phyloP scores from a whole-genome alignment of 805 yeast species.

The Teunomyces atbi region DNA sequence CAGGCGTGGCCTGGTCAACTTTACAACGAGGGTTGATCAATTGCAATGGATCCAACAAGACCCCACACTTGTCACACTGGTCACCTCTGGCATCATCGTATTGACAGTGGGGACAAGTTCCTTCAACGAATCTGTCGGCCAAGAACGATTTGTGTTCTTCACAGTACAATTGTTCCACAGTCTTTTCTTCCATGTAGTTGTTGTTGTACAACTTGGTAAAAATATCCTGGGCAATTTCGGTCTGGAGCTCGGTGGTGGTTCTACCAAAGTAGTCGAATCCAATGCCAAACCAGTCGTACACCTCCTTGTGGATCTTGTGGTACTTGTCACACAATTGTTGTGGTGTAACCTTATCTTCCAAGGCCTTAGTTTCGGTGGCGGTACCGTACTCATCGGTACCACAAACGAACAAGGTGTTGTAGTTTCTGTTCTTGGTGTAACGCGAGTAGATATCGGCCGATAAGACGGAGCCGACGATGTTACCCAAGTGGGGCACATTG shows the following conservation, averaged over 20 bases:
- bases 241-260: constrained; percentile 88
- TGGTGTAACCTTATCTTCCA: constrained; percentile 91
- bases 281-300: constrained; percentile 95
- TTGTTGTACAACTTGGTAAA: constrained; percentile 75
- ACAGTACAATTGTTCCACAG: constrained; percentile 89
- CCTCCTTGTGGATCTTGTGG: constrained; percentile 79
- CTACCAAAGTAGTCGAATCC: constrained; percentile 95
- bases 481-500: constrained; percentile 98
- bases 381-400: constrained; percentile 99
- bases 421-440: constrained; percentile 83
- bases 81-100: constrained; percentile 99
- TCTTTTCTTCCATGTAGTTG: constrained; percentile 78
- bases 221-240: constrained; percentile 93
- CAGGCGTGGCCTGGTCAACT: constrained; percentile 80
- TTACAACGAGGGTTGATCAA: constrained; percentile 94
- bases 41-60: constrained; percentile 85
- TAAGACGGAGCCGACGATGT: constrained; percentile 91
- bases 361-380: constrained; percentile 97
- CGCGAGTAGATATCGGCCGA: constrained; percentile 93
- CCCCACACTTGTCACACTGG: constrained; percentile 97
- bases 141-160: constrained; percentile 84
- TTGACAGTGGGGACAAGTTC: constrained; percentile 91
- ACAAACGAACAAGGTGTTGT: constrained; percentile 82
- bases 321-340: constrained; percentile 87
- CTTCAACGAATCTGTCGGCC: constrained; percentile 97